Percentiles rank a stretch among this genome's conserved stretches.
phyloP scores from a whole-genome alignment of 768 basidiomycete species.

The Astraeus odoratus region DNA sequence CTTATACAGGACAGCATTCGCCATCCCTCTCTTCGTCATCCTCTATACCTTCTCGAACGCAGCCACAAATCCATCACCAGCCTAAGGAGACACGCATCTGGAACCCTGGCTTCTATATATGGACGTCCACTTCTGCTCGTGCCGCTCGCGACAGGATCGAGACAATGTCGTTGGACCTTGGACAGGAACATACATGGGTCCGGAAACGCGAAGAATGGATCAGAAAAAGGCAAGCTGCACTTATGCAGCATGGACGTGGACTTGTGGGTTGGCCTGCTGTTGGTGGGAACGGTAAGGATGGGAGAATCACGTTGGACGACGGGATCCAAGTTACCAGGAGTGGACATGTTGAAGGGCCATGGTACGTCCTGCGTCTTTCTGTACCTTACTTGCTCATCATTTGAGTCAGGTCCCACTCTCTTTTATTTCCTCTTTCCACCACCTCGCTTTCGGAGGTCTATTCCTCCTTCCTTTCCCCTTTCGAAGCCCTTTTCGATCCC shows the following conservation, averaged over 20 bases:
- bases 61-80: constrained; percentile 2
- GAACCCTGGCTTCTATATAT: constrained; percentile 74
- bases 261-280: no score
- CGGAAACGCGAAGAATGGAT: not conserved
- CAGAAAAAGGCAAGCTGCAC: not conserved
- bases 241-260: not conserved
- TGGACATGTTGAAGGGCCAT: not conserved
- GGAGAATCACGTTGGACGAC: not conserved
- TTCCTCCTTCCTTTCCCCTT: constrained; percentile 51
- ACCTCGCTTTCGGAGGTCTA: not conserved
- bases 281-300: not conserved
- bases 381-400: not conserved
- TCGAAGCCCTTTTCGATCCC: constrained; percentile 43
- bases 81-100: constrained; percentile 46
- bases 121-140: constrained; percentile 50
- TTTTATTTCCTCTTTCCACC: not conserved
- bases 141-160: constrained; percentile 50
- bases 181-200: constrained; percentile 12
- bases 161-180: constrained; percentile 53
- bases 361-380: not conserved
- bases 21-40: constrained; percentile 2
- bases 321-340: not conserved
- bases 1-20: not conserved
- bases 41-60: not conserved
- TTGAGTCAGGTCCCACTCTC: not conserved